Conservation (phyloP, 176 grass and related monocot genomes). For the Aechmea fasciata region DNA sequence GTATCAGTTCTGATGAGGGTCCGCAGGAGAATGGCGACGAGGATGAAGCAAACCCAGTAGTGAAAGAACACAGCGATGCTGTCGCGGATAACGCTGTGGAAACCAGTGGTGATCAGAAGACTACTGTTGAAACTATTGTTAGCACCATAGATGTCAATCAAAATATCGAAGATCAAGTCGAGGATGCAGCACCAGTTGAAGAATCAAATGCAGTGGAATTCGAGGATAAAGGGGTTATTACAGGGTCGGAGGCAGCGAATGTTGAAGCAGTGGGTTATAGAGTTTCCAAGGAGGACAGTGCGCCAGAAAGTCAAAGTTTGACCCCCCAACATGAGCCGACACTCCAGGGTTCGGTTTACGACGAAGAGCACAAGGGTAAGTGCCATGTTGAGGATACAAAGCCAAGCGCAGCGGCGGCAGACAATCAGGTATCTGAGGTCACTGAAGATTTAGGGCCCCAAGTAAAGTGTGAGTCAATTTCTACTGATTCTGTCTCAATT, state of each 20-base stretch:
- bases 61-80: conserved; percentile 11
- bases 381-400: conserved; percentile 3
- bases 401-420: conserved; percentile 23
- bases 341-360: no score
- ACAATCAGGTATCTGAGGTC: conserved; percentile 93
- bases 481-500: conserved; percentile 84
- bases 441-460: conserved; percentile 79
- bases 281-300: neutral
- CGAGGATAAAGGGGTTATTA: neutral
- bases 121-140: conserved; percentile 14
- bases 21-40: conserved; percentile 9
- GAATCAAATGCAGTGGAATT: no score
- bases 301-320: no score
- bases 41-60: conserved; percentile 6
- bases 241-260: conserved; percentile 1
- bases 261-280: conserved; percentile 7
- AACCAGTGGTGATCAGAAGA: conserved; percentile 6
- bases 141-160: conserved; percentile 14
- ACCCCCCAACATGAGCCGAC: no score
- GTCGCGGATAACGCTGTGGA: conserved; percentile 12
- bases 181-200: neutral
- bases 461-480: conserved; percentile 90
- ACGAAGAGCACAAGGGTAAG: neutral
- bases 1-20: conserved; percentile 10
- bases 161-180: conserved; percentile 15